These are phyloP conservation scores for Solanum etuberosum DNA, from an alignment of 257 asterid species.

Conservation along the genomic window DNA sequence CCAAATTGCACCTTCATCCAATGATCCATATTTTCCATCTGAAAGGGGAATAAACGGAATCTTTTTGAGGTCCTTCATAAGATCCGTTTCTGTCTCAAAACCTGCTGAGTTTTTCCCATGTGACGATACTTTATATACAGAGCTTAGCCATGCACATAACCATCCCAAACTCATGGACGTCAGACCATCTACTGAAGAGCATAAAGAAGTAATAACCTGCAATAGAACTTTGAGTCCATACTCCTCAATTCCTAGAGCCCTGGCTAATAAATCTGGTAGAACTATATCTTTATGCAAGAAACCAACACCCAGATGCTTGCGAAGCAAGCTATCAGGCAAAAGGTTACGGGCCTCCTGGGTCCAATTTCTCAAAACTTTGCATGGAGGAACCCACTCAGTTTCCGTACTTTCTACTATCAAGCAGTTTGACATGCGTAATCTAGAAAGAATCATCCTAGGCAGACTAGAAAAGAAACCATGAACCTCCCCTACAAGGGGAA, in stretches of 20 bases:
- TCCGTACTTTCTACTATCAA: constrained; percentile 51
- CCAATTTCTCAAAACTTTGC: constrained; percentile 84
- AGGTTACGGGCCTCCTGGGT: constrained; percentile 54
- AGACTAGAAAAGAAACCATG: constrained; percentile 83
- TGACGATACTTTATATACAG: constrained; percentile 35
- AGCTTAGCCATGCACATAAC: constrained; percentile 68
- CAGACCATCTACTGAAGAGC: constrained; percentile 41
- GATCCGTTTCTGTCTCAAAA: constrained; percentile 34
- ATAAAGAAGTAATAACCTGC: constrained; percentile 47
- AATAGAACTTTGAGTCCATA: constrained; percentile 65
- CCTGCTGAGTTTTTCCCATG: constrained; percentile 15
- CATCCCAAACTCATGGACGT: constrained; percentile 57
- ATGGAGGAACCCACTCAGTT: constrained; percentile 73
- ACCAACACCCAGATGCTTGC: constrained; percentile 76
- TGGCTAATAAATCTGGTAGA: constrained; percentile 70
- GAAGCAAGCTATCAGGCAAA: constrained; percentile 56
- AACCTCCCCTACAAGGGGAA: constrained; percentile 81
- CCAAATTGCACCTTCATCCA: constrained; percentile 69
- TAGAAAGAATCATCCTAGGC: constrained; percentile 71
- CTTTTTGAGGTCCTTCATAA: constrained; percentile 37
- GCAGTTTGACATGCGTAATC: constrained; percentile 66
- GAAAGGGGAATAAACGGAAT: constrained; percentile 75
- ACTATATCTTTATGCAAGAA: constrained; percentile 62
- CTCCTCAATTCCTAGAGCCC: constrained; percentile 76
- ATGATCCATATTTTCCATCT: constrained; percentile 58